These are phyloP conservation scores for Kuraishia borneana DNA, from an alignment of 805 yeast genomes.

Conservation along the genomic window DNA sequence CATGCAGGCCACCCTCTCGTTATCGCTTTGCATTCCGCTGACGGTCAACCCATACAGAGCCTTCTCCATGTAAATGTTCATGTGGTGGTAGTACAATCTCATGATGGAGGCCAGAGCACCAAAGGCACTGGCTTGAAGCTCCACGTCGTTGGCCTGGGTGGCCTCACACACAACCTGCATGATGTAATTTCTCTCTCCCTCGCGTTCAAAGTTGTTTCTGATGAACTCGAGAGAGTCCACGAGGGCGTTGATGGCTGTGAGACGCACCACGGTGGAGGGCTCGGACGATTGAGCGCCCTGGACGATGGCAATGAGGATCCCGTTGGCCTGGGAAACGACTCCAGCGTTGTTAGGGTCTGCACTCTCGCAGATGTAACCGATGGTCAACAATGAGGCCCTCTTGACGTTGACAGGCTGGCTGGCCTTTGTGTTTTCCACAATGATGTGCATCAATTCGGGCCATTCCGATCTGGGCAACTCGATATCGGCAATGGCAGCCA, in stretches of 20 bases:
- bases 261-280: slow-evolving; percentile 61
- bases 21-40: slow-evolving; percentile 74
- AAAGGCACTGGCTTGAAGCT: slow-evolving; percentile 87
- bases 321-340: slow-evolving; percentile 77
- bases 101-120: slow-evolving; percentile 91
- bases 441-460: slow-evolving; percentile 74
- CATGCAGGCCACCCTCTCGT: slow-evolving; percentile 90
- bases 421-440: slow-evolving; percentile 77
- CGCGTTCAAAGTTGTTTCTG: slow-evolving; percentile 77
- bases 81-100: slow-evolving; percentile 77
- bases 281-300: slow-evolving; percentile 91
- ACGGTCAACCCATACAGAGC: slow-evolving; percentile 88
- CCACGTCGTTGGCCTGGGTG: slow-evolving; percentile 77
- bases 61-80: slow-evolving; percentile 95
- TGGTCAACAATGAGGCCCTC: slow-evolving; percentile 76
- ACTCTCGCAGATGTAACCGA: slow-evolving; percentile 93
- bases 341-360: slow-evolving; percentile 77
- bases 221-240: slow-evolving; percentile 87
- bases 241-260: slow-evolving; percentile 86
- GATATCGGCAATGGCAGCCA: slow-evolving; percentile 94
- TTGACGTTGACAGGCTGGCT: slow-evolving; percentile 73
- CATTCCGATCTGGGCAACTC: slow-evolving; percentile 84
- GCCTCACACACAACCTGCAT: slow-evolving; percentile 99
- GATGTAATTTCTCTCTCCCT: slow-evolving; percentile 91
- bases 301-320: slow-evolving; percentile 88